These are phyloP conservation scores for Heimioporus retisporus DNA, from an alignment of 1,284 basidiomycete genomes.

Conservation along the genomic window DNA sequence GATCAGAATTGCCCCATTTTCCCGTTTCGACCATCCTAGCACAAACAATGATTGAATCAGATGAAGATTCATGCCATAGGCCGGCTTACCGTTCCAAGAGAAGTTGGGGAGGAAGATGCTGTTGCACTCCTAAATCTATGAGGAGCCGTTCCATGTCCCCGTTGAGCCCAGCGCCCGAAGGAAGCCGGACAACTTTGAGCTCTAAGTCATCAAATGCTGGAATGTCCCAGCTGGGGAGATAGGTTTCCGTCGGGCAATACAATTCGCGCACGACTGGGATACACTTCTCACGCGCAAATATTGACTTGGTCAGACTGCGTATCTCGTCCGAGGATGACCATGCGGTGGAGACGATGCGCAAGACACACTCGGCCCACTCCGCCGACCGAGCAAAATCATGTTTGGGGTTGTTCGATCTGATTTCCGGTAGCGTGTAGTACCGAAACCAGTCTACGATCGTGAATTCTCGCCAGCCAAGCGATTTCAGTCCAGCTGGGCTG, in stretches of 20 bases:
- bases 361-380: constrained; percentile 84
- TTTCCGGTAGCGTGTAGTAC: constrained; percentile 66
- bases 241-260: constrained; percentile 61
- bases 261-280: constrained; percentile 87
- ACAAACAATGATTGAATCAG: neutral
- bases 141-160: neutral
- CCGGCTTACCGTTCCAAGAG: neutral
- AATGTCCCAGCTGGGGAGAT: neutral
- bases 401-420: constrained; percentile 52
- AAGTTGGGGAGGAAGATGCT: neutral
- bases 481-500: constrained; percentile 61
- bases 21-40: constrained; percentile 84
- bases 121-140: neutral
- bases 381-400: constrained; percentile 76
- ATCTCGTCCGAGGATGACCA: constrained; percentile 61
- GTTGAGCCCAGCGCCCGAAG: neutral
- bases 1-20: constrained; percentile 77
- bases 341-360: constrained; percentile 72
- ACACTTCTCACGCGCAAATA: constrained; percentile 72
- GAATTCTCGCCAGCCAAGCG: constrained; percentile 87
- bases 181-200: neutral
- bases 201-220: neutral
- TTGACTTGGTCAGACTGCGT: constrained; percentile 56
- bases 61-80: neutral
- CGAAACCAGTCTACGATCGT: constrained; percentile 79